Evolutionary conservation across 345 rosid species (phyloP).

Genomic region (Linum tenue): DNA sequence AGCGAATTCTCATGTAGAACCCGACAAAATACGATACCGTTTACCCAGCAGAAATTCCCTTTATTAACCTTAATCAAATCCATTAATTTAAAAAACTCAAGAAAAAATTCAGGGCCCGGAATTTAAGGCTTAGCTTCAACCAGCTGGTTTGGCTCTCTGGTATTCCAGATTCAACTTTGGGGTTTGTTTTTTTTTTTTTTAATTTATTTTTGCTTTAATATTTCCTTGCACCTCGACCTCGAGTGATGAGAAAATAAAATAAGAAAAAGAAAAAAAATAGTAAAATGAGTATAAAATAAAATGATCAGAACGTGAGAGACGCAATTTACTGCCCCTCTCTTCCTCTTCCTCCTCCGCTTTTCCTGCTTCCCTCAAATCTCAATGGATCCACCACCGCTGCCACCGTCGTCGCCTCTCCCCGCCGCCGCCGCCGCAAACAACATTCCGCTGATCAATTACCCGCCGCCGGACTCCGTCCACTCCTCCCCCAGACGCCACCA

Average conservation of each 20-base stretch:
- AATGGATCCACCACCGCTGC: conserved; percentile 36
- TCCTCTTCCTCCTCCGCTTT: neutral
- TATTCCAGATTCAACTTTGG: too few relatives aligned
- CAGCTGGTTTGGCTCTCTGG: neutral
- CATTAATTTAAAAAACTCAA: too few relatives aligned
- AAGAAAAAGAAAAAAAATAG: too few relatives aligned
- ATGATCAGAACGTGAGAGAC: too few relatives aligned
- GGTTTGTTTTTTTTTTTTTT: too few relatives aligned
- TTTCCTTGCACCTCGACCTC: neutral
- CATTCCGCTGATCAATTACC: conserved; percentile 20
- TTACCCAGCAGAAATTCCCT: too few relatives aligned
- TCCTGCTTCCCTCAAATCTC: neutral
- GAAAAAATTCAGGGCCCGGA: neutral
- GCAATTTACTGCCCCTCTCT: neutral
- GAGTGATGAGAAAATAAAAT: too few relatives aligned
- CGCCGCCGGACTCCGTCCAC: conserved; percentile 28
- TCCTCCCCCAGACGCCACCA: conserved; percentile 44
- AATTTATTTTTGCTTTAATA: neutral
- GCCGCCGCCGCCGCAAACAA: conserved; percentile 14
- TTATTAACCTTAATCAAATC: too few relatives aligned
- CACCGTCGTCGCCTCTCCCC: conserved; percentile 11
- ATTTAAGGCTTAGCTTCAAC: neutral
- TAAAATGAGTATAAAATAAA: too few relatives aligned
- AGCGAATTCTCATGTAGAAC: too few relatives aligned
- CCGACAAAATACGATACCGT: too few relatives aligned